Percentiles rank a stretch among this genome's conserved stretches.
Conservation (phyloP, 2,329 filamentous ascomycete species). For the Botrytis squamosa region DNA sequence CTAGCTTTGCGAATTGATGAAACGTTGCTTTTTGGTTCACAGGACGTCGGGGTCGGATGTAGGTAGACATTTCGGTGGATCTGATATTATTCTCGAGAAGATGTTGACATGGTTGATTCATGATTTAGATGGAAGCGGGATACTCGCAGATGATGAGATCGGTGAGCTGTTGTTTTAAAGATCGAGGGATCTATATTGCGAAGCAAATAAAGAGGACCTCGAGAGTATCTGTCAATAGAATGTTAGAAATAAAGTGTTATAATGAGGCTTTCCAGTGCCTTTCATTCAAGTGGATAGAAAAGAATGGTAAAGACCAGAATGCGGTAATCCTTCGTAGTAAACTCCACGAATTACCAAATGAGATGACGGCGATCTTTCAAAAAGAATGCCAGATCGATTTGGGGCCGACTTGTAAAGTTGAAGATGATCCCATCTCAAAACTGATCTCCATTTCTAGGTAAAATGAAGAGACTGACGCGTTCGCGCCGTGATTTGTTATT, state of each 20-base stretch:
- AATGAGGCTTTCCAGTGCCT: neutral
- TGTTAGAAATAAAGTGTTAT: neutral
- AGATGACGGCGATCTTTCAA: neutral
- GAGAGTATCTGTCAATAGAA: neutral
- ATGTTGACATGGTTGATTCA: conserved; percentile 7
- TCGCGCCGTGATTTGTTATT: neutral
- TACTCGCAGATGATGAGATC: neutral
- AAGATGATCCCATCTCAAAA: neutral
- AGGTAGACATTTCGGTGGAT: neutral
- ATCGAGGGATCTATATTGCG: neutral
- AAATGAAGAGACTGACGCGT: neutral
- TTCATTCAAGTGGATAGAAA: neutral
- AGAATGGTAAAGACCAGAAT: neutral
- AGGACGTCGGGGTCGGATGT: neutral
- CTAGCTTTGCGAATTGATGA: conserved; percentile 10
- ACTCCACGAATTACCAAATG: neutral
- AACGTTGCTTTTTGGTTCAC: neutral
- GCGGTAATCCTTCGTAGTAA: neutral
- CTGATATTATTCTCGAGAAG: conserved; percentile 2
- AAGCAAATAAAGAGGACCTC: neutral
- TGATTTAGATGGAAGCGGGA: neutral
- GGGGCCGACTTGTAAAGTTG: neutral
- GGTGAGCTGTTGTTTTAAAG: neutral
- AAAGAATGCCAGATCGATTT: neutral
- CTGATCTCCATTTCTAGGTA: neutral